Evolutionary conservation across 2,329 filamentous ascomycete genomes (phyloP), one percentile per base, ranked within the genome.

Genomic region (Ophiocordyceps unilateralis): DNA sequence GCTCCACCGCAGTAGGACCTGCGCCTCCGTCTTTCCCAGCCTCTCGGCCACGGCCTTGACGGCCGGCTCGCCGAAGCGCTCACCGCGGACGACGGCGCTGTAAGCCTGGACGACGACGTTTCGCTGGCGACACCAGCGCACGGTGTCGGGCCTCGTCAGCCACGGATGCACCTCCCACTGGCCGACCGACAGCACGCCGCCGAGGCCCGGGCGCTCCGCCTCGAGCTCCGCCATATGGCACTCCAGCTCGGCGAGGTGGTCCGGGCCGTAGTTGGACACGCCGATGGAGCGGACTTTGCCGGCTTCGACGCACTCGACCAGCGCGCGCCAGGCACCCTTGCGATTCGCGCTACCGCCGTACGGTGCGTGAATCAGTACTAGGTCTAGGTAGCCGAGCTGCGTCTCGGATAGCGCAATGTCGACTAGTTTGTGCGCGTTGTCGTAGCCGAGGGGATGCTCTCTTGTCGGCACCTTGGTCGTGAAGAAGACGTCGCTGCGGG

Each of bases 131-230:
- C 82, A 83, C 86, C 87, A 95, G 40, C 74, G 65, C 9, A 79
- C 77, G 47, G 95, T 85, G 54, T 94, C 86, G 20, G 69, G 65
- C n/a, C 87, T 70, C 9, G 78, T 70, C 37, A 87, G 75, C 87
- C 86, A 95, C 1, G 88, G 88, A 60, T 95, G 88, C 11, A 95
- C 65, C 62, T 95, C 88, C 61, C 82, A 86, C 62, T 94, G 88
- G 36, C 85, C 87, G 32, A 94, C 82, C 47, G 79, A 82, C 53
- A 94, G 72, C 36, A 84, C 66, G 21, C 84, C 84, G 39, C 75
- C 78, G 50, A 66, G 63, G 1, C 74, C 76, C 39, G 76, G 70
- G 38, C 72, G 69, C 58, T 76, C 74, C 17, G 57, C 55, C 53
- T 83, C 79, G 1, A 79, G 70, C 57, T 79, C 73, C 43, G 62